Conservation (phyloP, 23 red algal species). For the Gracilariopsis chorda region DNA sequence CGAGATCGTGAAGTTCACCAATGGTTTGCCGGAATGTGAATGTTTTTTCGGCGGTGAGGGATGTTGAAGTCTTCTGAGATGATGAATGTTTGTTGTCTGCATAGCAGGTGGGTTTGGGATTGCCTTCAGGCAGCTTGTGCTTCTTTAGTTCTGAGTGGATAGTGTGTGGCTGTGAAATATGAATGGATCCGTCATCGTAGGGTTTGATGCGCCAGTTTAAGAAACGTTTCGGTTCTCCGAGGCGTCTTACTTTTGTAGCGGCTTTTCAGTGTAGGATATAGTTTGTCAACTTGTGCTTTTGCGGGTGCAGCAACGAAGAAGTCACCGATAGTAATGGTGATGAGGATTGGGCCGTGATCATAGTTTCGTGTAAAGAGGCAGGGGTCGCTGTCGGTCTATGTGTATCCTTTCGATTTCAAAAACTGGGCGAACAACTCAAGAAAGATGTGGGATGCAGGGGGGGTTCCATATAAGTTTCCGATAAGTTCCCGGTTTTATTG, state of each 20-base stretch:
- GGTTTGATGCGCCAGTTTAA: too few relatives aligned
- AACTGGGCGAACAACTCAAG: background rate
- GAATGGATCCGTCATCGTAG: background rate
- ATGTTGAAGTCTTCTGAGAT: background rate
- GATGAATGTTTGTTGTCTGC: background rate
- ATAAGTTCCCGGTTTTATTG: background rate
- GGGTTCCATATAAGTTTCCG: too few relatives aligned
- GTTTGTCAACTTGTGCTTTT: background rate
- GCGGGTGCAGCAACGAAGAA: background rate
- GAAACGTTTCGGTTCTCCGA: background rate
- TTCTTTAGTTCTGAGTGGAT: background rate
- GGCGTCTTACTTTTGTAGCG: background rate
- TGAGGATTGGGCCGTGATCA: background rate
- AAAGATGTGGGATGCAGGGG: background rate
- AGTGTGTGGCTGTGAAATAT: background rate
- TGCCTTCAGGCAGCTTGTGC: background rate
- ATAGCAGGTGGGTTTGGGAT: background rate
- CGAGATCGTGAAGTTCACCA: background rate
- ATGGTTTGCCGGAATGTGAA: constrained; percentile 11
- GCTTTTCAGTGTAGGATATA: background rate
- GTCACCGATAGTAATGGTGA: background rate
- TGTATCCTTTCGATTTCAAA: background rate
- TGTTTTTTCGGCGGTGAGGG: background rate
- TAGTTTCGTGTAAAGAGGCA: too few relatives aligned
- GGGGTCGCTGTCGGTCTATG: background rate